A percentile compares a stretch with the other conserved stretches of the same genome.
phyloP scores from a whole-genome alignment of 345 rosid species.

The Dipteronia sinensis region DNA sequence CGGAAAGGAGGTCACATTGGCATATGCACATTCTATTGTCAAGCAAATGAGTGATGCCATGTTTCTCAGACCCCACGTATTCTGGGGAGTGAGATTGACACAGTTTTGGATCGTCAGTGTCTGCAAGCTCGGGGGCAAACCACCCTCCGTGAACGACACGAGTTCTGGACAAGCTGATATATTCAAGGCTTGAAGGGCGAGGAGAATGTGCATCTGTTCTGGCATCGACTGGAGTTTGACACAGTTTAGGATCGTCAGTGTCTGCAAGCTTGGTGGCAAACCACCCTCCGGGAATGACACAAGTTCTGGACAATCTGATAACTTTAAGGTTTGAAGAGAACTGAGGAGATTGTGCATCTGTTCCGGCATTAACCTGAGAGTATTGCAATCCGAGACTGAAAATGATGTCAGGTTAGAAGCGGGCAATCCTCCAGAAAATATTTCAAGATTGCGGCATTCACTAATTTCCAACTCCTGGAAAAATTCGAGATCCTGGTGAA shows the following conservation, averaged over 20 bases:
- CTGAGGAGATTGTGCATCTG: neutral
- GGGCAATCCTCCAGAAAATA: slow-evolving; percentile 12
- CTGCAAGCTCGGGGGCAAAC: neutral
- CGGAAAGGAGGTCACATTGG: neutral
- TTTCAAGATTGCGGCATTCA: slow-evolving; percentile 28
- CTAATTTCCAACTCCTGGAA: slow-evolving; percentile 24
- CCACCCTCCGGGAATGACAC: neutral
- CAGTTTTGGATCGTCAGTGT: neutral
- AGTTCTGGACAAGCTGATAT: neutral
- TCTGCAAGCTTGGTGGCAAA: neutral
- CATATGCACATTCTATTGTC: neutral
- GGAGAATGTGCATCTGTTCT: neutral
- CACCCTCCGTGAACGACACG: neutral
- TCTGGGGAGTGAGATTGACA: neutral
- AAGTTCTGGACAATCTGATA: neutral
- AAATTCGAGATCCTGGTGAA: slow-evolving; percentile 2
- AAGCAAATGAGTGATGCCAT: neutral
- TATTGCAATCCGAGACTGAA: slow-evolving; percentile 27
- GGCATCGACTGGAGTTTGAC: no score
- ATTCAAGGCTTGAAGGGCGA: neutral
- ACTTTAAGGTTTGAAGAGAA: neutral
- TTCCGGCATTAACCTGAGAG: slow-evolving; percentile 1
- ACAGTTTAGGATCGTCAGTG: neutral
- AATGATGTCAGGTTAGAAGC: slow-evolving; percentile 13
- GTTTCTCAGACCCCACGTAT: neutral